Percentiles rank a stretch among this genome's conserved stretches.
phyloP scores from a whole-genome alignment of 2,329 filamentous ascomycete species.

The Fusarium duplospermum region DNA sequence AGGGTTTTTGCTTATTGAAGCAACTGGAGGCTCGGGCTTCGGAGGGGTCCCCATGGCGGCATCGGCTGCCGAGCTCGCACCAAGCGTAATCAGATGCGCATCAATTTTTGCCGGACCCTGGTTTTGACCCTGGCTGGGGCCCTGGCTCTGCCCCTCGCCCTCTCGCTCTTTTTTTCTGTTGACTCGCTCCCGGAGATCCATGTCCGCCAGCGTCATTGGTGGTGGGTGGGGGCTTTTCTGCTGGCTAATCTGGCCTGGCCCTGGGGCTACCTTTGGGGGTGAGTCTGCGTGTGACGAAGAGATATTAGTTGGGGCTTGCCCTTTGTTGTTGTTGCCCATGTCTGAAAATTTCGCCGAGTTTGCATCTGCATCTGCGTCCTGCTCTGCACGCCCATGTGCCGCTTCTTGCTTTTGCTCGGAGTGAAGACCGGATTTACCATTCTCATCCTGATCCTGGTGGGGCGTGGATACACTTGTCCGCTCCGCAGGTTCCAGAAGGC shows the following conservation, averaged over 20 bases:
- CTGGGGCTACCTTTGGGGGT: neutral
- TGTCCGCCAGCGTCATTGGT: slow-evolving; percentile 36
- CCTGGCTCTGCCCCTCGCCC: neutral
- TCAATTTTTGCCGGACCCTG: slow-evolving; percentile 11
- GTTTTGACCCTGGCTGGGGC: neutral
- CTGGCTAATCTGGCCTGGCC: neutral
- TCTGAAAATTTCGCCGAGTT: slow-evolving; percentile 23
- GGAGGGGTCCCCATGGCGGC: slow-evolving; percentile 25
- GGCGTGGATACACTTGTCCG: slow-evolving; percentile 56
- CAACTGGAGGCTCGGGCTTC: slow-evolving; percentile 29
- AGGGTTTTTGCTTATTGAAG: slow-evolving; percentile 35
- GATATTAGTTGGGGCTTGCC: slow-evolving; percentile 26
- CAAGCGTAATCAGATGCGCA: slow-evolving; percentile 25
- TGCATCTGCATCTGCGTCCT: neutral
- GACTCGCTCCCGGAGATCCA: slow-evolving; percentile 34
- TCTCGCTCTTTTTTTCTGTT: slow-evolving; percentile 26
- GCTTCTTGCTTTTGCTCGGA: slow-evolving; percentile 23
- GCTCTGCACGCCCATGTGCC: neutral
- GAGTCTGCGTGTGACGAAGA: slow-evolving; percentile 26
- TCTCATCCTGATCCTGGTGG: slow-evolving; percentile 3
- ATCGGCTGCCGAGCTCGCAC: slow-evolving; percentile 40
- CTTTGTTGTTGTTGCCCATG: neutral
- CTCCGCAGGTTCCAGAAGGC: slow-evolving; percentile 63
- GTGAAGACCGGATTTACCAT: slow-evolving; percentile 18
- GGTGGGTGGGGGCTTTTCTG: slow-evolving; percentile 32